Conservation (phyloP, 352 stramenopile species). For the Poterioochromonas sp. region DNA sequence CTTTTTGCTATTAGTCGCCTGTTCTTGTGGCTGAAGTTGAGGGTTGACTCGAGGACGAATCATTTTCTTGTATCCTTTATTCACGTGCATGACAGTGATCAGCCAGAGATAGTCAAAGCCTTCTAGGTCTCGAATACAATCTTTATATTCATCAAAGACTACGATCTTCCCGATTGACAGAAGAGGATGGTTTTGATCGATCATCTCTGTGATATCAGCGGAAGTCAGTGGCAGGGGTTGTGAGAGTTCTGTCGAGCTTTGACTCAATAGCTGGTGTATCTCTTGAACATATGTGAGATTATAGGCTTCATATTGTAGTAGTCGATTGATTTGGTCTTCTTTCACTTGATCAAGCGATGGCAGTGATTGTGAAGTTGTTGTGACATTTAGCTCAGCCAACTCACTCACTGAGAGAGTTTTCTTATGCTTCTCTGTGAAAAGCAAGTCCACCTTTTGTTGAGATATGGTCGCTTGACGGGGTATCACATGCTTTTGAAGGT, state of each 20-base stretch:
- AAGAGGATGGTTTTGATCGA: too few relatives aligned
- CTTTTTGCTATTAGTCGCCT: too few relatives aligned
- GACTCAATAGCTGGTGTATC: too few relatives aligned
- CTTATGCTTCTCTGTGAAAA: not conserved
- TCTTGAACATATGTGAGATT: too few relatives aligned
- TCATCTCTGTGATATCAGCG: too few relatives aligned
- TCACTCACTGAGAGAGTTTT: not conserved
- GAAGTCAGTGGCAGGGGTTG: too few relatives aligned
- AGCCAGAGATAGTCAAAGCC: slow-evolving; percentile 49
- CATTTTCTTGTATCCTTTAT: slow-evolving; percentile 44
- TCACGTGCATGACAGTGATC: slow-evolving; percentile 47
- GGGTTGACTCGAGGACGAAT: slow-evolving; percentile 41
- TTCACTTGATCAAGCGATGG: too few relatives aligned
- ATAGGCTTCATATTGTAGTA: too few relatives aligned
- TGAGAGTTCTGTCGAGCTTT: too few relatives aligned
- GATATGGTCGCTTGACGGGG: slow-evolving; percentile 25
- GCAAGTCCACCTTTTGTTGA: not conserved
- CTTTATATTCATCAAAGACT: slow-evolving; percentile 13
- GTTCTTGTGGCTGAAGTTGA: slow-evolving; percentile 36
- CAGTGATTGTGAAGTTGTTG: too few relatives aligned
- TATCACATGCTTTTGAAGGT: slow-evolving; percentile 21
- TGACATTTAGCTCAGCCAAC: too few relatives aligned
- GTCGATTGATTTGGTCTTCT: too few relatives aligned
- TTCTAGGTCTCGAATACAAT: slow-evolving; percentile 41
- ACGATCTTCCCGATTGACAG: slow-evolving; percentile 7